Base-by-base conservation (phyloP, 176 grass and related monocot species). In the Pontederia crassipes region DNA sequence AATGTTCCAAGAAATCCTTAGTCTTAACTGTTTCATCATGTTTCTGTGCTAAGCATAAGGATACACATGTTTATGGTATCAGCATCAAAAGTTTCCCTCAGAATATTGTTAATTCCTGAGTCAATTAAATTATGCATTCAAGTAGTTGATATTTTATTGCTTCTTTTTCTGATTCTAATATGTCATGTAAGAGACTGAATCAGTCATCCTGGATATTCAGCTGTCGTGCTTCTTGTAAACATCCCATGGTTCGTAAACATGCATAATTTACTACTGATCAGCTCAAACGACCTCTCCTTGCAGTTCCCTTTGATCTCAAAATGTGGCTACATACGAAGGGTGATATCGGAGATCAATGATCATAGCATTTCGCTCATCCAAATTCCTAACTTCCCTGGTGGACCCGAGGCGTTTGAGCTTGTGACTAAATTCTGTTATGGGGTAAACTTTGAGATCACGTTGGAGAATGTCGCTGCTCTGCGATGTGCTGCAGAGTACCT, bases 401-500 rank as follows among this genome's bases (percentile, higher is more conserved):
- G 77, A 28, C 27, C 61, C 35, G 57, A 75, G 61, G 82, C 81
- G 16, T 89, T 95, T 66, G 85, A 95, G 69, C 68, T 85, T 13
- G 62, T 80, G 49, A 29, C 53, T 28, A 83, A 78, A 61, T 95
- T 89, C 76, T 89, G 85, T 80, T 86, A 95, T 72, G 89, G 85
- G 54, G 52, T 76, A 51, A 61, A 78, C 67, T 65, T 90, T 7
- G 83, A 87, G 61, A 90, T 96, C 77, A 90, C 75, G 1, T 72
- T 67, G 35, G 86, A 87, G 51, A 95, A 95, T 69, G 72, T 90
- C 12, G 83, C 81, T 1, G 72, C 74, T 78, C 77, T 96, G 65
- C 87, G 91, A 50, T 96, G 91, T 57, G 78, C 72, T 2, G 83
- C 86, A 20, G 81, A 90, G 66, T 82, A 82, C 71, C 81, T 96